A percentile compares a stretch with the other conserved stretches of the same genome.
phyloP scores from a whole-genome alignment of 2,329 filamentous ascomycete genomes.

The Seiridium unicorne region DNA sequence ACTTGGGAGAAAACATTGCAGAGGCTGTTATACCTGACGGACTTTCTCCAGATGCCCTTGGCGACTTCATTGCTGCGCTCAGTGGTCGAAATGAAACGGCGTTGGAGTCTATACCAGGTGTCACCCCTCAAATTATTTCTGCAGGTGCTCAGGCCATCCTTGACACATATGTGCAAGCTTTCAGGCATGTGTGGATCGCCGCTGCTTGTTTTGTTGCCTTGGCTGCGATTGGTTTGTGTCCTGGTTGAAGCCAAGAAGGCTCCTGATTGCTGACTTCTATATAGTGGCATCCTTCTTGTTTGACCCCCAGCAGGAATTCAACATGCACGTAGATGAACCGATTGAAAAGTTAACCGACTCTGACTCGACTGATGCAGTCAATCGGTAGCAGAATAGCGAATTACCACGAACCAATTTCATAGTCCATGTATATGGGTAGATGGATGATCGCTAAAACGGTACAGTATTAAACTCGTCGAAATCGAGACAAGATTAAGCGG shows the following conservation, averaged over 20 bases:
- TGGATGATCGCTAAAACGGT: too few relatives aligned
- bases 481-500: too few relatives aligned
- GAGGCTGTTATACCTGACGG: constrained; percentile 26
- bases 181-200: constrained; percentile 31
- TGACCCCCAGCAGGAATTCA: constrained; percentile 34
- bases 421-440: too few relatives aligned
- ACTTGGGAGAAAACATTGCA: constrained; percentile 28
- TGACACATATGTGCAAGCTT: constrained; percentile 26
- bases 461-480: too few relatives aligned
- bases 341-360: constrained; percentile 22
- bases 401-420: too few relatives aligned
- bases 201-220: constrained; percentile 25
- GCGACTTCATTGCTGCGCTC: constrained; percentile 25
- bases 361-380: too few relatives aligned
- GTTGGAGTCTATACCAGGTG: constrained; percentile 23
- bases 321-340: constrained; percentile 34
- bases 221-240: constrained; percentile 23
- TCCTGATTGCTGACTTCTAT: not conserved
- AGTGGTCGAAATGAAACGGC: constrained; percentile 21
- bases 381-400: too few relatives aligned
- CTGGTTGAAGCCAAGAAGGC: too few relatives aligned
- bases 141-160: constrained; percentile 22
- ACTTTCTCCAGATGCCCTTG: constrained; percentile 19
- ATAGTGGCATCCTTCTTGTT: constrained; percentile 26
- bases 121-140: constrained; percentile 26